A percentile compares a stretch with the other conserved stretches of the same genome.
These are phyloP conservation scores for Lathyrus aphaca DNA, from an alignment of 306 rosid species.

Conservation along the genomic window DNA sequence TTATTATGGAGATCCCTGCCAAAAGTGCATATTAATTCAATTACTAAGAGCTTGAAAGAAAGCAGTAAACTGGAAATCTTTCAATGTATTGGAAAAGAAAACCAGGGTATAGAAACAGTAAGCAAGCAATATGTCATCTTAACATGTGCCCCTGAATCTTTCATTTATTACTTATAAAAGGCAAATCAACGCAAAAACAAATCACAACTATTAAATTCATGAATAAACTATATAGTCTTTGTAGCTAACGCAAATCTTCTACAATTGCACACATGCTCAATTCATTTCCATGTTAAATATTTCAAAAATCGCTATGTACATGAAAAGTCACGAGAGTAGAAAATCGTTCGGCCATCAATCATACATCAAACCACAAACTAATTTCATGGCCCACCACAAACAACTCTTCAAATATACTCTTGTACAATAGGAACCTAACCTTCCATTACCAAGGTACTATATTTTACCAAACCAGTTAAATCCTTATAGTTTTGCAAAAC, in stretches of 20 bases:
- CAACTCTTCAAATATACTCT: constrained; percentile 6
- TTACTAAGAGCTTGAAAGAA: constrained; percentile 20
- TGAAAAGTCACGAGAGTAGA: constrained; percentile 1
- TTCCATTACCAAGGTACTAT: neutral
- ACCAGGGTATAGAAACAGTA: neutral
- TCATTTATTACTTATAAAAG: neutral
- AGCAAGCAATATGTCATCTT: constrained; percentile 23
- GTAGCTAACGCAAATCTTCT: neutral
- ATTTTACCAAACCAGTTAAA: constrained; percentile 13
- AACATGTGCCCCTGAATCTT: neutral
- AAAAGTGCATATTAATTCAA: constrained; percentile 30
- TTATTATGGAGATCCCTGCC: constrained; percentile 95
- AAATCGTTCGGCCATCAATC: constrained; percentile 4
- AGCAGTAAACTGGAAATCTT: constrained; percentile 4
- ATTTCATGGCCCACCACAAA: neutral
- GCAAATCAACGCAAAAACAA: constrained; percentile 12
- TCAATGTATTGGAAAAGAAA: constrained; percentile 1
- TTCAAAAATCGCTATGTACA: neutral
- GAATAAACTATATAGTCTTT: neutral
- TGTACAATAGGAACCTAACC: constrained; percentile 9
- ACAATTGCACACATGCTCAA: neutral
- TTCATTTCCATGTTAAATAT: neutral
- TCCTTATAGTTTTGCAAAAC: neutral
- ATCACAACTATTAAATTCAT: neutral
- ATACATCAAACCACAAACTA: constrained; percentile 10